A percentile compares a stretch with the other conserved stretches of the same genome.
These are phyloP conservation scores for Thielaviopsis punctulata DNA, from an alignment of 2,329 filamentous ascomycete genomes.

Conservation along the genomic window DNA sequence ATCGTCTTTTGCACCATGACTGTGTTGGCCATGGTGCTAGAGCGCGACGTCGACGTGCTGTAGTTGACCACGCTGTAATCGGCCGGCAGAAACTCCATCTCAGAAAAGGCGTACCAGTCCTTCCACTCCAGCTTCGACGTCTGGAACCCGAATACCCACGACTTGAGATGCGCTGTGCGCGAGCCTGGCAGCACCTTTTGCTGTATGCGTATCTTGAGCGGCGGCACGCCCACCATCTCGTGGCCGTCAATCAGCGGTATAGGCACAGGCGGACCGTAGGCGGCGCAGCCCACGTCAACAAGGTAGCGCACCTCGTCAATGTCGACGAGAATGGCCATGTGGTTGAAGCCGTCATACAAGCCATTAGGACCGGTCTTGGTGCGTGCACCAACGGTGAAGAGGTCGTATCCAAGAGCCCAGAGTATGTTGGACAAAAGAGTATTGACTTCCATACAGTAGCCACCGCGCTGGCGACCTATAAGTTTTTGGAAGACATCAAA, in stretches of 20 bases:
- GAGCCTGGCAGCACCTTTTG: conserved; percentile 19
- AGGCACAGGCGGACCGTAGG: conserved; percentile 22
- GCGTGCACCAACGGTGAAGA: conserved; percentile 33
- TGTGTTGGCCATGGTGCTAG: conserved; percentile 23
- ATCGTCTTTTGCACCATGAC: conserved; percentile 21
- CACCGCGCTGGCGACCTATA: conserved; percentile 27
- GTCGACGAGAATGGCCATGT: conserved; percentile 42
- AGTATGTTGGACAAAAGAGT: conserved; percentile 29
- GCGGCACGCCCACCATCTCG: conserved; percentile 23
- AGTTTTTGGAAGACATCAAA: conserved; percentile 28
- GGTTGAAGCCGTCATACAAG: conserved; percentile 24
- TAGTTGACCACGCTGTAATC: conserved; percentile 33
- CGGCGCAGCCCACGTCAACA: conserved; percentile 45
- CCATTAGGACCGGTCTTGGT: conserved; percentile 15
- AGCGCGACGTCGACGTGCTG: conserved; percentile 19
- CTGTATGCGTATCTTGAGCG: conserved; percentile 28
- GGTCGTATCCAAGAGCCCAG: conserved; percentile 28
- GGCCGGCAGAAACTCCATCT: conserved; percentile 28
- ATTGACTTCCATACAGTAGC: conserved; percentile 37
- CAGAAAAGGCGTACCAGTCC: conserved; percentile 33
- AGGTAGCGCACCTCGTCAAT: conserved; percentile 30
- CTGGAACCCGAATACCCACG: conserved; percentile 23
- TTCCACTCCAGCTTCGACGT: conserved; percentile 22
- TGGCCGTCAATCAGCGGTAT: conserved; percentile 17
- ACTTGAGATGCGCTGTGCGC: conserved; percentile 17